A percentile compares a stretch with the other conserved stretches of the same genome.
These are phyloP conservation scores for Trametes polyzona DNA, from an alignment of 1,284 basidiomycete genomes.

Conservation along the genomic window DNA sequence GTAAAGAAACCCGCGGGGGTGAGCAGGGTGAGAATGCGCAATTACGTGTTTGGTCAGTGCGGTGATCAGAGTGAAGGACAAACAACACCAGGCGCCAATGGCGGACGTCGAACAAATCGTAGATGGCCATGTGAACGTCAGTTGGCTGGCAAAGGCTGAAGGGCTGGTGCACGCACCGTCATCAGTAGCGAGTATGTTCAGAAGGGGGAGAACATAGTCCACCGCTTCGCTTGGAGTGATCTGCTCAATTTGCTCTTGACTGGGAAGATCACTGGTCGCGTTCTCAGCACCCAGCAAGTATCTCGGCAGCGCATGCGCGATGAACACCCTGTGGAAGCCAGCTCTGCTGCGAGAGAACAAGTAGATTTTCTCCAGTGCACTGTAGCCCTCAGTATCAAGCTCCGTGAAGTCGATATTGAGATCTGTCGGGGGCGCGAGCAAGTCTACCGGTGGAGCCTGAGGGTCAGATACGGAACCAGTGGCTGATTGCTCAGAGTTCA, in stretches of 20 bases:
- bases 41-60: conserved; percentile 22
- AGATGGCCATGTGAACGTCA: conserved; percentile 15
- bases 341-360: conserved; percentile 88
- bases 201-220: conserved; percentile 91
- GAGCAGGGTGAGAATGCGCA: conserved; percentile 12
- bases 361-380: conserved; percentile 91
- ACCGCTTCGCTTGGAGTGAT: conserved; percentile 89
- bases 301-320: conserved; percentile 74
- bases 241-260: conserved; percentile 44
- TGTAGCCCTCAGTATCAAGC: conserved; percentile 78
- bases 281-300: conserved; percentile 29
- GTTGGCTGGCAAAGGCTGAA: conserved; percentile 11
- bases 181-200: conserved; percentile 88
- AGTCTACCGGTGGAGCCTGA: conserved; percentile 17
- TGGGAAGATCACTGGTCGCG: conserved; percentile 52
- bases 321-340: conserved; percentile 84
- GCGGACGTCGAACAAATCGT: conserved; percentile 3
- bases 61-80: conserved; percentile 9
- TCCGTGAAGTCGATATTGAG: conserved; percentile 37
- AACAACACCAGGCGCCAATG: conserved; percentile 15
- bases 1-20: conserved; percentile 11
- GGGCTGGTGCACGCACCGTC: conserved; percentile 58
- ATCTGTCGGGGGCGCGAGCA: conserved; percentile 20
- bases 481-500: conserved; percentile 2
- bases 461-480: conserved; percentile 3